A percentile compares a stretch with the other conserved stretches of the same genome.
Conservation (phyloP, 257 asterid genomes). For the Solanum chaucha region DNA sequence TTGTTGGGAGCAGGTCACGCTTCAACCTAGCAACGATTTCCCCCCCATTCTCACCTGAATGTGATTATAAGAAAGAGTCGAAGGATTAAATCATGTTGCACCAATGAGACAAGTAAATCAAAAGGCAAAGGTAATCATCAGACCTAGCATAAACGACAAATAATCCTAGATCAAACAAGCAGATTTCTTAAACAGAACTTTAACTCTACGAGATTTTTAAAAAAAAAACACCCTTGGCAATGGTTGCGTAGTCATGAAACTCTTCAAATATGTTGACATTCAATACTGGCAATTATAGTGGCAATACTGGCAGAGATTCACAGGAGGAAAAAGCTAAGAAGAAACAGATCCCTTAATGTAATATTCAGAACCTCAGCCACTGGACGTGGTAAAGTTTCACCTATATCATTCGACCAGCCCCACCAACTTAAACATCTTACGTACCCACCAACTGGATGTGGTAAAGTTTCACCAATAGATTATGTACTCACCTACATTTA, state of each 20-base stretch:
- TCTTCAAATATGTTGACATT: neutral
- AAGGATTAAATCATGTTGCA: neutral
- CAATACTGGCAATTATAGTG: neutral
- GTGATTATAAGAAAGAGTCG: neutral
- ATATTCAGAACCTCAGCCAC: neutral
- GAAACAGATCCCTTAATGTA: neutral
- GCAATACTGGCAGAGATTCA: neutral
- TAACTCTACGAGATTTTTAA: neutral
- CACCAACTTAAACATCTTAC: neutral
- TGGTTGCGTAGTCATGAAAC: neutral
- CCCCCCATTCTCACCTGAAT: conserved; percentile 50
- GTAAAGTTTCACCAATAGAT: neutral
- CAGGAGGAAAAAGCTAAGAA: neutral
- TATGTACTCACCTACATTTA: neutral
- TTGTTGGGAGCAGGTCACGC: conserved; percentile 78
- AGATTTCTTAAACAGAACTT: neutral
- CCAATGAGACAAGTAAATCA: neutral
- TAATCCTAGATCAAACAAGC: neutral
- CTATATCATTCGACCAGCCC: neutral
- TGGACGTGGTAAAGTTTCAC: neutral
- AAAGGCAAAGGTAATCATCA: neutral
- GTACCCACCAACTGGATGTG: neutral
- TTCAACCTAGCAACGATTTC: conserved; percentile 72
- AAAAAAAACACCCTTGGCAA: neutral
- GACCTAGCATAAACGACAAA: neutral